Conservation (phyloP, 164 flowering plant genomes). For the Malania oleifera region DNA sequence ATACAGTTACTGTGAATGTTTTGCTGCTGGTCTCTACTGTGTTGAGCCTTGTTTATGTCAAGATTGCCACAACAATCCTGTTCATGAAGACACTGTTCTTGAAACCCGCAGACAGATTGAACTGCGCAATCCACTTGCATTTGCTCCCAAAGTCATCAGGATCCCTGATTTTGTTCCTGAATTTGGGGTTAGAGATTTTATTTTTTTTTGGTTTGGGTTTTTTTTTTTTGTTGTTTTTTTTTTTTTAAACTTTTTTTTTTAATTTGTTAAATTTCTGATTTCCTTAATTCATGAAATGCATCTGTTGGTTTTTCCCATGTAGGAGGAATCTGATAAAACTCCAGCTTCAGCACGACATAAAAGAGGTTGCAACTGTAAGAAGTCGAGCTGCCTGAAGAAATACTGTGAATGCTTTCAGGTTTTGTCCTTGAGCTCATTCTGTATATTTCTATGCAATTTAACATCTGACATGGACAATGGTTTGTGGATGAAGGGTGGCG, state of each 20-base stretch:
- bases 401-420: slow-evolving; percentile 53
- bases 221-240: too few species aligned
- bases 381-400: slow-evolving; percentile 43
- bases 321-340: slow-evolving; percentile 31
- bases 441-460: neutral
- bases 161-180: slow-evolving; percentile 24
- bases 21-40: slow-evolving; percentile 85
- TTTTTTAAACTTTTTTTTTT: too few species aligned
- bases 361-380: slow-evolving; percentile 43
- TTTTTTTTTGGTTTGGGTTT: too few species aligned
- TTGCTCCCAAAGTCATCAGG: slow-evolving; percentile 73
- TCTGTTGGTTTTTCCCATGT: neutral
- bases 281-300: neutral
- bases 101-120: slow-evolving; percentile 68
- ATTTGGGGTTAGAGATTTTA: slow-evolving; percentile 31
- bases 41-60: slow-evolving; percentile 64
- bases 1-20: slow-evolving; percentile 82
- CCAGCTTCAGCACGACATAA: slow-evolving; percentile 46
- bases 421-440: neutral
- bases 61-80: slow-evolving; percentile 64
- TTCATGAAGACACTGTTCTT: slow-evolving; percentile 56
- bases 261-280: neutral
- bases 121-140: slow-evolving; percentile 71
- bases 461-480: neutral
- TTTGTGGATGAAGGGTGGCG: slow-evolving; percentile 30